Evolutionary conservation across 1,284 basidiomycete genomes (phyloP).

Genomic region (Papiliotrema terrestris): DNA sequence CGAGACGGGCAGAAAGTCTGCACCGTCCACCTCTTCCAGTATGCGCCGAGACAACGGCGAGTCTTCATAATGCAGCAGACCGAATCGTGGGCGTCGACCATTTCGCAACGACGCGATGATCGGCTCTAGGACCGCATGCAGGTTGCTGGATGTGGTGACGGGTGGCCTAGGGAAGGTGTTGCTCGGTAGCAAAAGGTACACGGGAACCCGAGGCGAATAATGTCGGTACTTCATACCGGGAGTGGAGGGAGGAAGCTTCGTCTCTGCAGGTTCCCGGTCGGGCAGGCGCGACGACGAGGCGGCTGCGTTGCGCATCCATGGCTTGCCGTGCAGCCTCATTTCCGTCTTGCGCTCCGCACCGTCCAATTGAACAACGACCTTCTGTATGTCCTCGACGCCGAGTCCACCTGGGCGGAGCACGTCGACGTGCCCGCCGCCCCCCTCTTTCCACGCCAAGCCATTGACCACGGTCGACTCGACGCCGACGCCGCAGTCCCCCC

Average conservation of each 20-base stretch:
- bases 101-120: background rate
- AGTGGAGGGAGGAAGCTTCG: slow-evolving; percentile 68
- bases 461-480: slow-evolving; percentile 96
- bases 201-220: slow-evolving; percentile 85
- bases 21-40: slow-evolving; percentile 1
- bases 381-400: slow-evolving; percentile 80
- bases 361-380: slow-evolving; percentile 54
- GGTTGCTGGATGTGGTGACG: background rate
- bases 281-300: background rate
- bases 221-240: slow-evolving; percentile 99
- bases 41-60: slow-evolving; percentile 48
- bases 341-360: slow-evolving; percentile 29
- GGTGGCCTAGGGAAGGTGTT: slow-evolving; percentile 43
- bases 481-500: slow-evolving; percentile 85
- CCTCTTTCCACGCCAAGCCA: slow-evolving; percentile 59
- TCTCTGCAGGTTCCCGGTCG: background rate
- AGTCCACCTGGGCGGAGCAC: slow-evolving; percentile 89
- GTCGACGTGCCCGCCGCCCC: slow-evolving; percentile 63
- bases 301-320: slow-evolving; percentile 3
- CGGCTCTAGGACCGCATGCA: background rate
- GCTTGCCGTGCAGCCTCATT: slow-evolving; percentile 13
- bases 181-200: slow-evolving; percentile 65
- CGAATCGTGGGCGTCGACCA: slow-evolving; percentile 51
- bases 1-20: slow-evolving; percentile 38
- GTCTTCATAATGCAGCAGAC: slow-evolving; percentile 65